Percentiles rank a stretch among this genome's conserved stretches.
Conservation (phyloP, 176 grass and related monocot species). For the Dactylis glomerata region DNA sequence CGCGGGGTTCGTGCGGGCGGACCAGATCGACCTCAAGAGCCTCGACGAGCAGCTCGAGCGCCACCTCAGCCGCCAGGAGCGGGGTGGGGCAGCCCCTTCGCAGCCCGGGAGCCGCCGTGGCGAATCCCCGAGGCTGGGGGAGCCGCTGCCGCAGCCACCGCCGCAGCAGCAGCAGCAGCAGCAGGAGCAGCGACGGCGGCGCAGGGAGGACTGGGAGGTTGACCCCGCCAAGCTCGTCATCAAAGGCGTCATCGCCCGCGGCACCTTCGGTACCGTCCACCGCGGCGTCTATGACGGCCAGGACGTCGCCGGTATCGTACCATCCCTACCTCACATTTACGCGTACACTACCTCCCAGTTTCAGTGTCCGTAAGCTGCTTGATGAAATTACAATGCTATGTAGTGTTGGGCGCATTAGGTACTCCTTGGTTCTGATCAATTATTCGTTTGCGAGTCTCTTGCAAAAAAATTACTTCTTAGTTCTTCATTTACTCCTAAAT, state of each 20-base stretch:
- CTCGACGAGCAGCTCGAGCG: constrained; percentile 97
- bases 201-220: constrained; percentile 92
- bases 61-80: constrained; percentile 58
- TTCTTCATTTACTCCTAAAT: neutral
- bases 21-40: constrained; percentile 99
- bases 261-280: constrained; percentile 96
- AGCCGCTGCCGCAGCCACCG: neutral
- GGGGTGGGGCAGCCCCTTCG: neutral
- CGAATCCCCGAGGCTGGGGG: constrained; percentile 28
- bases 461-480: no score
- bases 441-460: no score
- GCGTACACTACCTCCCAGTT: neutral
- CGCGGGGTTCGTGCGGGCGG: constrained; percentile 82
- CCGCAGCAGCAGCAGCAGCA: neutral
- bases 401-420: neutral
- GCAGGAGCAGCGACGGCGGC: constrained; percentile 7
- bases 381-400: constrained; percentile 30
- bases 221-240: constrained; percentile 80
- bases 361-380: constrained; percentile 20
- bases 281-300: constrained; percentile 97
- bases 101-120: constrained; percentile 15
- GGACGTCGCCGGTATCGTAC: constrained; percentile 84
- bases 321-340: constrained; percentile 2
- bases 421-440: no score
- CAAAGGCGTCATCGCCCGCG: constrained; percentile 89